phyloP scores from a whole-genome alignment of 2,329 filamentous ascomycete species.

The Ceratocystis destructans region DNA sequence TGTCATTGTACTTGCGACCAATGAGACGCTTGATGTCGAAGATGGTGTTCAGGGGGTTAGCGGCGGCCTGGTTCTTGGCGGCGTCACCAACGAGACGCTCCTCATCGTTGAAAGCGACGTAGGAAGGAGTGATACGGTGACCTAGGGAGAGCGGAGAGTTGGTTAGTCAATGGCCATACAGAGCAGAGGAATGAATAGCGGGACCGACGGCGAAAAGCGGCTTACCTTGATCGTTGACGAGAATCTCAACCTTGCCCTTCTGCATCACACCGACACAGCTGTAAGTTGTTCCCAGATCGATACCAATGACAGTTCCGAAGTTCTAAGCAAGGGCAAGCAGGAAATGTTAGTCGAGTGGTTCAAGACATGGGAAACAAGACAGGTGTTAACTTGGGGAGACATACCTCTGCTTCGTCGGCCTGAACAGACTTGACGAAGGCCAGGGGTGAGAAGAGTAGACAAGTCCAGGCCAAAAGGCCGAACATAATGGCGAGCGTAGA shows the following conservation, averaged over 20 bases:
- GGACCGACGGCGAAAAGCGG: background rate
- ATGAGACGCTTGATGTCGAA: constrained; percentile 78
- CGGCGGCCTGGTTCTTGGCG: constrained; percentile 85
- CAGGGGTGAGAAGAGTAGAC: constrained; percentile 75
- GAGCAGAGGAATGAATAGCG: background rate
- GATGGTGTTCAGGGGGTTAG: constrained; percentile 63
- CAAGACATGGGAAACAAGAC: background rate
- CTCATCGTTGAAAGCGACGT: constrained; percentile 92
- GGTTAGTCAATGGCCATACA: background rate
- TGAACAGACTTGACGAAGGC: constrained; percentile 68
- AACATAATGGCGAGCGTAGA: constrained; percentile 63
- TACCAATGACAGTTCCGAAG: constrained; percentile 85
- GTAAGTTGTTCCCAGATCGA: constrained; percentile 82
- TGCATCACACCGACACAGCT: constrained; percentile 92
- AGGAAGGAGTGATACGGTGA: constrained; percentile 90
- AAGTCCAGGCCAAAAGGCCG: constrained; percentile 83
- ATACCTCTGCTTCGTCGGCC: constrained; percentile 52
- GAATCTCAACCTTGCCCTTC: constrained; percentile 86
- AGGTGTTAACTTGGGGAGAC: background rate
- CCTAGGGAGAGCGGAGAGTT: constrained; percentile 29
- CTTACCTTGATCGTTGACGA: constrained; percentile 72
- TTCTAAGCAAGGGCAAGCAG: constrained; percentile 27
- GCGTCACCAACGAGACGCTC: constrained; percentile 95
- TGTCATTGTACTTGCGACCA: constrained; percentile 69
- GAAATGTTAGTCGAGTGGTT: background rate